Conservation (phyloP, 1,284 basidiomycete species). For the Austroboletus novae-zelandiae region DNA sequence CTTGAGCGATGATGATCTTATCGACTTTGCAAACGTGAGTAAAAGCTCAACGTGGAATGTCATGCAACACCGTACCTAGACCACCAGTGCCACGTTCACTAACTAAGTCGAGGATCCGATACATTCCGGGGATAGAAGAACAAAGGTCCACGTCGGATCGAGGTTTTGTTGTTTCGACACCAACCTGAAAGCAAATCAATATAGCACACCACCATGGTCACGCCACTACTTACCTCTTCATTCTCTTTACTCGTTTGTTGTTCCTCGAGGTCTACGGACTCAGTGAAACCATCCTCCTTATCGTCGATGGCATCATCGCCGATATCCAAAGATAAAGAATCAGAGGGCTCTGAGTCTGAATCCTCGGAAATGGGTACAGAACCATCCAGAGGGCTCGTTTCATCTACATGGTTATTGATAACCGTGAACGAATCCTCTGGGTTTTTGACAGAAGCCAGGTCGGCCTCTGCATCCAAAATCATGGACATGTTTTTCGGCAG, state of each 20-base stretch:
- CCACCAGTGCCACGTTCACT: conserved; percentile 50
- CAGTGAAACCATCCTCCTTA: conserved; percentile 11
- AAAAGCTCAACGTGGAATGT: conserved; percentile 10
- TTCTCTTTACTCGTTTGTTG: conserved; percentile 15
- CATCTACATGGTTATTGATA: conserved; percentile 4
- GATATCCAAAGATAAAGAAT: conserved; percentile 21
- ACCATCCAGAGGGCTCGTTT: conserved; percentile 1
- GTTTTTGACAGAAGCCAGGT: background rate
- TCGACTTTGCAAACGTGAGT: conserved; percentile 41
- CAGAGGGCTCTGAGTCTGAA: conserved; percentile 15
- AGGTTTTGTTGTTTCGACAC: conserved; percentile 6
- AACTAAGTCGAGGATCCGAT: conserved; percentile 54
- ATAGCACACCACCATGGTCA: background rate
- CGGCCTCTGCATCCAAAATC: conserved; percentile 16
- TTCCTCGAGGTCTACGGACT: conserved; percentile 16
- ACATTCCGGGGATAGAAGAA: conserved; percentile 40
- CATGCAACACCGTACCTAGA: conserved; percentile 38
- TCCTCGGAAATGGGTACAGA: conserved; percentile 9
- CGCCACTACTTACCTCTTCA: conserved; percentile 23
- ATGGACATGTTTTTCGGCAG: conserved; percentile 13
- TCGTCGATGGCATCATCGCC: conserved; percentile 13
- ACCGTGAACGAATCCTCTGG: conserved; percentile 14
- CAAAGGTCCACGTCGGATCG: conserved; percentile 26
- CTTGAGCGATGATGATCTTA: conserved; percentile 57
- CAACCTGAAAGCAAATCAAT: conserved; percentile 8